Base-by-base conservation (phyloP, 2,329 filamentous ascomycete species). In the Plectosphaerella cucumerina region DNA sequence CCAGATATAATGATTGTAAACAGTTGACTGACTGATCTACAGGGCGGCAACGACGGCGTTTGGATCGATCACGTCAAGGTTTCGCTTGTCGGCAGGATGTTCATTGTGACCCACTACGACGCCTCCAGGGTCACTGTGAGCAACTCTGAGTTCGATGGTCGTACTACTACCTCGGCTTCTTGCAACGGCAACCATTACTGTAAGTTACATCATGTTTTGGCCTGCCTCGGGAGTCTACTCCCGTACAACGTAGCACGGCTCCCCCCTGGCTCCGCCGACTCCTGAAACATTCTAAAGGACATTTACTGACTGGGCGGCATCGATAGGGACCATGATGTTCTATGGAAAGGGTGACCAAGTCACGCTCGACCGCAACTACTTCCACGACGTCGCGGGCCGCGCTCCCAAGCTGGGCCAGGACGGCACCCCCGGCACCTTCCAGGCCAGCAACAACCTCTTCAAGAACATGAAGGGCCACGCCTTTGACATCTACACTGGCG, bases 401-500 rank as follows among this genome's bases (percentile, higher is more conserved):
- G 56, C 61, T 8, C 62, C 62, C 33, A 46, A 46, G 44, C 22
- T 46, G 3, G 44, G 44, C 44, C 23, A 64, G 56, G 62, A 77
- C 15, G 63, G 63, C 5, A 18, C 33, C 47, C 57, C 45, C 23
- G 57, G 55, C 10, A 57, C 56, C 23, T 60, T 64, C 54, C 60
- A 64, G n/a, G 60, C 58, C 15, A 52, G 52, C 56, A 64, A 64
- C 58, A 63, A 64, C 60, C 56, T 56, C 44, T 64, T 64, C 48
- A 56, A 54, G 42, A 60, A 59, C 51, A 63, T 63, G 58, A 53
- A 60, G 33, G 62, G 60, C 21, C 79, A 82, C 61, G 78, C 73
- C 20, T 70, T 74, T 14, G 79, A 84, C 66, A 80, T 67, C 51
- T 67, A 78, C 58, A 73, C 60, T 10, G 59, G 66, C 39, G 56